phyloP scores from a whole-genome alignment of 164 flowering plant species.

The Nymphaea colorata region DNA sequence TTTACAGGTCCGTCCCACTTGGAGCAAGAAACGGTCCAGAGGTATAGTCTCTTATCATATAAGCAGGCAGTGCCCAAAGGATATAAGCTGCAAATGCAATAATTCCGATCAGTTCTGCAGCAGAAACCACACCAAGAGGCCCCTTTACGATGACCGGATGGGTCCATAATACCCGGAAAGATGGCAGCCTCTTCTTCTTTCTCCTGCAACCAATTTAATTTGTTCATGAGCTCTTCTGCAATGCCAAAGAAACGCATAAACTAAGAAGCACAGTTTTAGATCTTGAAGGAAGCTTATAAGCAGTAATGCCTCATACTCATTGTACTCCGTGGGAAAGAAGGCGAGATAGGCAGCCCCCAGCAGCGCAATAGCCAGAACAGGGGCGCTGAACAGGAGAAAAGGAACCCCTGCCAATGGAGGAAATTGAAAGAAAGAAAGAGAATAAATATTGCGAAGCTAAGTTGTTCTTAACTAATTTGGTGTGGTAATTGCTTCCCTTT shows the following conservation, averaged over 20 bases:
- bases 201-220: conserved; percentile 12
- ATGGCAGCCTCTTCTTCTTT: conserved; percentile 26
- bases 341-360: conserved; percentile 32
- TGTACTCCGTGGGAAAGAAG: conserved; percentile 29
- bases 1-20: too few relatives aligned
- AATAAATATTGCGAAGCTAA: conserved; percentile 5
- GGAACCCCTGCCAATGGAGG: conserved; percentile 46
- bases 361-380: conserved; percentile 48
- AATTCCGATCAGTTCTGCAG: conserved; percentile 80
- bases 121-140: conserved; percentile 86
- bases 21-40: too few relatives aligned
- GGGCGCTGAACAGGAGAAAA: conserved; percentile 52
- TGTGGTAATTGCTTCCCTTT: neutral
- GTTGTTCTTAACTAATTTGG: neutral
- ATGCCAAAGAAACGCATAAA: neutral
- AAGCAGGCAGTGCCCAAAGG: conserved; percentile 44
- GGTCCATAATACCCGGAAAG: conserved; percentile 69
- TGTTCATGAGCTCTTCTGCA: neutral
- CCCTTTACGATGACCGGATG: conserved; percentile 77
- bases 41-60: conserved; percentile 17
- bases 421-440: neutral
- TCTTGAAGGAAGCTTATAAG: neutral
- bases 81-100: conserved; percentile 35
- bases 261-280: neutral
- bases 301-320: conserved; percentile 17